Percentiles rank a stretch among this genome's conserved stretches.
These are phyloP conservation scores for Pseudodiploospora longispora DNA, from an alignment of 2,329 filamentous ascomycete species.

Conservation along the genomic window DNA sequence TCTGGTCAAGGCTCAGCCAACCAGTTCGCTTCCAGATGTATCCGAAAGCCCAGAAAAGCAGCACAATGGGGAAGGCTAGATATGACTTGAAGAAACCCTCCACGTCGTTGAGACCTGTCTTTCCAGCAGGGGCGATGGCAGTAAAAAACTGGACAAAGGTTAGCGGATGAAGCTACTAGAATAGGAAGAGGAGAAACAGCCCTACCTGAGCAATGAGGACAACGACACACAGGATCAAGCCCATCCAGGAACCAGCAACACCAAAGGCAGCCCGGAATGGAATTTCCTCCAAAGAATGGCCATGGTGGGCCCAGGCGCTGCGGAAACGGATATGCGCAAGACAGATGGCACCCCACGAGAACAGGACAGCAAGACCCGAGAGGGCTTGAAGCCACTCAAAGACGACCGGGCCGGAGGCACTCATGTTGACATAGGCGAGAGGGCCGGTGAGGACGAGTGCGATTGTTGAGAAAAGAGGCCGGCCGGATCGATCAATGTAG, in stretches of 20 bases:
- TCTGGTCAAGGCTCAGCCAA: conserved; percentile 50
- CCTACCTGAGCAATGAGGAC: conserved; percentile 43
- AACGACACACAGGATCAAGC: conserved; percentile 46
- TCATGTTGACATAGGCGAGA: conserved; percentile 39
- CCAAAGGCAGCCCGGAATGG: conserved; percentile 55
- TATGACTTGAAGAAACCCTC: conserved; percentile 47
- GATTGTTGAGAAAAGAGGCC: conserved; percentile 39
- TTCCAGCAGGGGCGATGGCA: conserved; percentile 32
- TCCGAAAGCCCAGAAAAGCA: conserved; percentile 46
- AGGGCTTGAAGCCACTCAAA: conserved; percentile 59
- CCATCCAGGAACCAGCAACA: conserved; percentile 54
- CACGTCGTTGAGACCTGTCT: conserved; percentile 26
- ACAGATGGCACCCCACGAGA: conserved; percentile 60
- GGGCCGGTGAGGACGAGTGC: conserved; percentile 38
- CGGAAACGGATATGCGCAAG: conserved; percentile 62
- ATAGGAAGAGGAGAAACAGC: conserved; percentile 12
- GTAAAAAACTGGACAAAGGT: conserved; percentile 33
- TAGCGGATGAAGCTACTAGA: conserved; percentile 7
- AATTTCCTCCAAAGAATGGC: conserved; percentile 54
- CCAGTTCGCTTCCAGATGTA: conserved; percentile 58
- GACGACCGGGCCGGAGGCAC: conserved; percentile 38
- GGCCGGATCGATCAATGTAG: conserved; percentile 46
- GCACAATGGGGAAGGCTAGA: conserved; percentile 44
- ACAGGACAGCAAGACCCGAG: conserved; percentile 54
- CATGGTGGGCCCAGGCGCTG: conserved; percentile 47